These are phyloP conservation scores for Coemansia erecta DNA, from an alignment of 192 early-diverging fungal genomes.

Conservation along the genomic window DNA sequence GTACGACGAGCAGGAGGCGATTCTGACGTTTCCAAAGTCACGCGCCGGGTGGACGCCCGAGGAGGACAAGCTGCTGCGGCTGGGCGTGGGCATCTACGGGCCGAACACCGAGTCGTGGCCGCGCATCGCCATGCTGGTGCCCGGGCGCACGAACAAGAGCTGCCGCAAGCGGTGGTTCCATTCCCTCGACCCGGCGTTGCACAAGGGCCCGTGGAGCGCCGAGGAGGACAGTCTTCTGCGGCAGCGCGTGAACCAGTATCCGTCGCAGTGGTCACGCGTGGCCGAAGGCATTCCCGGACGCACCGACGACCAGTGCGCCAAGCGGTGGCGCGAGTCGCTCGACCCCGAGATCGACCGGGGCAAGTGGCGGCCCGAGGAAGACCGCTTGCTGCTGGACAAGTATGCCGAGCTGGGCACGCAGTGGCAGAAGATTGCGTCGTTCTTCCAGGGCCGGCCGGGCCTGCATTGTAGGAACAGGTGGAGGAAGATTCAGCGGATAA, in stretches of 20 bases:
- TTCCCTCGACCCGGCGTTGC: constrained; percentile 70
- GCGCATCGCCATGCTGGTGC: constrained; percentile 71
- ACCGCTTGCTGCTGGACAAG: constrained; percentile 59
- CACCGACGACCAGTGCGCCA: constrained; percentile 87
- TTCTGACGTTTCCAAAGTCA: constrained; percentile 43
- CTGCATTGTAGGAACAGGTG: constrained; percentile 78
- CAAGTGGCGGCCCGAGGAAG: constrained; percentile 69
- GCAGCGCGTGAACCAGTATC: constrained; percentile 65
- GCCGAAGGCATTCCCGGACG: constrained; percentile 74
- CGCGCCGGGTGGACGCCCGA: constrained; percentile 71
- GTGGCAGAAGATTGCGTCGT: constrained; percentile 77
- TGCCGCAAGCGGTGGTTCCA: constrained; percentile 83
- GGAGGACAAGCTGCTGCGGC: constrained; percentile 70
- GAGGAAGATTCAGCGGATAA: constrained; percentile 69
- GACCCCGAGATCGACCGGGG: constrained; percentile 77
- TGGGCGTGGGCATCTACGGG: constrained; percentile 73
- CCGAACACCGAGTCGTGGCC: constrained; percentile 77
- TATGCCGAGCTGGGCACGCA: constrained; percentile 67
- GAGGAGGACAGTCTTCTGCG: constrained; percentile 75
- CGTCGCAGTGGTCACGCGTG: constrained; percentile 82
- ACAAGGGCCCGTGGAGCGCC: constrained; percentile 77
- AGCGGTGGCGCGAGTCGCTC: constrained; percentile 83
- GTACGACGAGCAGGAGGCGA: constrained; percentile 24
- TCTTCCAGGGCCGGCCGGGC: constrained; percentile 71
- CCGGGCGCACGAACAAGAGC: constrained; percentile 77